phyloP scores from a whole-genome alignment of 148 eudicot species.

The Agrostemma githago region DNA sequence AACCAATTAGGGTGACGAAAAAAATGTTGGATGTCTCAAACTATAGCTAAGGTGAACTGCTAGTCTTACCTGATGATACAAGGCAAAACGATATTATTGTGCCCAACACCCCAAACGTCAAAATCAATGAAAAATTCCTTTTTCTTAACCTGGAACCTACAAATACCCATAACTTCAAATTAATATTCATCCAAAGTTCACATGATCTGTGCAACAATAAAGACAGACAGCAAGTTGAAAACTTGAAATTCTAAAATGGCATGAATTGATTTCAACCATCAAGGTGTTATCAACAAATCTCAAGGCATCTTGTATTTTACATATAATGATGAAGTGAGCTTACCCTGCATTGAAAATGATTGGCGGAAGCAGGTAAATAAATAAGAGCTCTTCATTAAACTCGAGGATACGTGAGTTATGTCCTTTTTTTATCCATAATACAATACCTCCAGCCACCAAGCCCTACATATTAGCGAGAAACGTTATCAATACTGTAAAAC shows the following conservation, averaged over 20 bases:
- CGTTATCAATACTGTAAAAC: constrained; percentile 8
- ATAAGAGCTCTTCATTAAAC: constrained; percentile 88
- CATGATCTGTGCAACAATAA: neutral
- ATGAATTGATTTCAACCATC: constrained; percentile 4
- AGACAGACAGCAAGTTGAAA: neutral
- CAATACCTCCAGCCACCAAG: constrained; percentile 55
- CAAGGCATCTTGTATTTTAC: neutral
- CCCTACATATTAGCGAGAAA: constrained; percentile 36
- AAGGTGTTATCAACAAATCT: neutral
- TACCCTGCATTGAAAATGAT: constrained; percentile 99
- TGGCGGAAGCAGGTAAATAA: constrained; percentile 90
- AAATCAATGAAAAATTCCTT: constrained; percentile 75
- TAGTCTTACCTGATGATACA: constrained; percentile 62
- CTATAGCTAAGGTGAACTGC: neutral
- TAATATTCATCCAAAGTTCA: neutral
- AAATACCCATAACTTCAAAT: constrained; percentile 5
- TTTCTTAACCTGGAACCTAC: constrained; percentile 97
- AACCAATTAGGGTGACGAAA: neutral
- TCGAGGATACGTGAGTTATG: constrained; percentile 59
- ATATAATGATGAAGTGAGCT: constrained; percentile 6
- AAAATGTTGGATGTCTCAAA: neutral
- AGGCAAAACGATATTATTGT: constrained; percentile 79
- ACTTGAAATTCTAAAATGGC: neutral
- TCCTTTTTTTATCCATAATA: constrained; percentile 56
- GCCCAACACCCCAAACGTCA: constrained; percentile 74